phyloP scores from a whole-genome alignment of 2,329 filamentous ascomycete genomes.

The Ophiostoma pallidulum region DNA sequence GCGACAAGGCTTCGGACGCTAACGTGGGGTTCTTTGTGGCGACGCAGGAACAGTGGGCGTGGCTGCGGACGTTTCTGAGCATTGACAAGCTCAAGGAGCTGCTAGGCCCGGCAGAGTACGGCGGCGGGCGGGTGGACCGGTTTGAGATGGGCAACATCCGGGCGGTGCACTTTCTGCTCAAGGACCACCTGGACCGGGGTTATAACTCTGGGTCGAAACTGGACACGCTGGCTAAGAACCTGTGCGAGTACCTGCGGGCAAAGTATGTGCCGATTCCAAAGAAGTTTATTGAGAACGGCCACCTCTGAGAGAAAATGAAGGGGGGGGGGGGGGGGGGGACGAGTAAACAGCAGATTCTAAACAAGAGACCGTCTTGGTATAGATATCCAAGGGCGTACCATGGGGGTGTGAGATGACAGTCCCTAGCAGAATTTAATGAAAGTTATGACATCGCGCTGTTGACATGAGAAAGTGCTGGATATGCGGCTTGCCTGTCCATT shows the following conservation, averaged over 20 bases:
- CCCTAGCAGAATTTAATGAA: no score
- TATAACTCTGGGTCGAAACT: conserved; percentile 39
- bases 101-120: conserved; percentile 33
- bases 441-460: no score
- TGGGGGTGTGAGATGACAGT: no score
- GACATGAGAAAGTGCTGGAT: no score
- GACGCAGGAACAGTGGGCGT: conserved; percentile 29
- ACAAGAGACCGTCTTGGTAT: neutral
- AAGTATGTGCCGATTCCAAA: conserved; percentile 10
- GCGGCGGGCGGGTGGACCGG: conserved; percentile 28
- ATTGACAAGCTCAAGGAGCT: conserved; percentile 28
- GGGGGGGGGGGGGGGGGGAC: neutral
- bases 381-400: no score
- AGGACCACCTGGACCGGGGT: conserved; percentile 33
- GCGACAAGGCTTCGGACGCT: conserved; percentile 27
- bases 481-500: no score
- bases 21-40: conserved; percentile 30
- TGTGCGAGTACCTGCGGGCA: conserved; percentile 30
- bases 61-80: conserved; percentile 30
- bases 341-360: neutral
- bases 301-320: conserved; percentile 4
- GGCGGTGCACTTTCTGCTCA: conserved; percentile 26
- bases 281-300: conserved; percentile 9
- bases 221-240: conserved; percentile 43
- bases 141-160: conserved; percentile 35